Conservation (phyloP, 345 rosid species). For the Syzygium aqueum region DNA sequence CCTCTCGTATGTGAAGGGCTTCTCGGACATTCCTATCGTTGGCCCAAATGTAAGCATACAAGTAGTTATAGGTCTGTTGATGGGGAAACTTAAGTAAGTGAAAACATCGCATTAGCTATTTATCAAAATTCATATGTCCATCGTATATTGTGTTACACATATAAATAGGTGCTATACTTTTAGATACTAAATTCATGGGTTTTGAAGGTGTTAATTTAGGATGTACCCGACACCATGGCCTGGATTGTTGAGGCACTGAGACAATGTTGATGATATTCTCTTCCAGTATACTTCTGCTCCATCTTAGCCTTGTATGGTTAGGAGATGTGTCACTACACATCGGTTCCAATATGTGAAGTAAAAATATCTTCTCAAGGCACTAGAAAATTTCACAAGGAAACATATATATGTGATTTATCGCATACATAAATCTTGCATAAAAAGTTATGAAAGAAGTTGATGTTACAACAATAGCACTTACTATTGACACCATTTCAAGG, state of each 20-base stretch:
- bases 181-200: not conserved
- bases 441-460: not conserved
- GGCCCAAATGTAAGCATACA: constrained; percentile 11
- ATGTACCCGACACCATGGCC: not conserved
- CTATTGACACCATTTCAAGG: not conserved
- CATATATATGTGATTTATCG: not conserved
- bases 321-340: not conserved
- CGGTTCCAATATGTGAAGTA: constrained; percentile 7
- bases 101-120: not conserved
- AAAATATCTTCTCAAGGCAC: not conserved
- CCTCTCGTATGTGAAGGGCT: constrained; percentile 20
- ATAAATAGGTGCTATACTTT: not conserved
- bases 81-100: not conserved
- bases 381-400: not conserved
- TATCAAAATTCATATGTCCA: not conserved
- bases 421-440: not conserved
- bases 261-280: not conserved
- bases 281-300: not conserved
- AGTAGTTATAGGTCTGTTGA: not conserved
- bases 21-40: constrained; percentile 16
- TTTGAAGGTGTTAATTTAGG: not conserved
- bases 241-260: not conserved
- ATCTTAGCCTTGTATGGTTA: not conserved
- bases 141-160: not conserved
- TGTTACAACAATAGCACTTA: not conserved